Base-by-base conservation (phyloP, 2,329 filamentous ascomycete species). In the Capronia epimyces region DNA sequence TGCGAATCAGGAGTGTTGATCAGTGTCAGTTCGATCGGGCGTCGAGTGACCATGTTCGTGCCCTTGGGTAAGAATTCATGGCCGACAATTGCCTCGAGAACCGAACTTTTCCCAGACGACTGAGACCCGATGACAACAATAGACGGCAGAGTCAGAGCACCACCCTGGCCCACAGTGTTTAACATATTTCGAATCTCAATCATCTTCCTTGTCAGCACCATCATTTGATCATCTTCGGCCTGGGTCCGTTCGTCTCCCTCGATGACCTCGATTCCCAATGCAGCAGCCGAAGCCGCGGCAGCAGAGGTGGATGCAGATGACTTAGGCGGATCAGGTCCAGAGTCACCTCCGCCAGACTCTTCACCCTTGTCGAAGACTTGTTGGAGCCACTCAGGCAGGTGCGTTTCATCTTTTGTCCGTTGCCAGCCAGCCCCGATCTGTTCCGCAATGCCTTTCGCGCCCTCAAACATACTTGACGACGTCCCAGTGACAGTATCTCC, bases 61-160 rank as follows among this genome's bases (percentile, higher is more conserved):
- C 93, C 93, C 69, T 98, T 98, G 4, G 93, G 94, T 40, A 98
- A 73, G 61, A 98, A 98, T 63, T 98, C 93, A 65, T 98, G 93
- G 3, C 93, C 94, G 48, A 98, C 94, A 55, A 98, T 95, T 16
- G 93, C 88, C 68, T 98, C 93, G 42, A 98, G 69, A 1, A 98
- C 93, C 1, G 93, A 98, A 65, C 91, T 97, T 73, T 98, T 98
- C 34, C 93, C 93, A 0, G 93, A 97, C 0, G 93, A 98, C 67
- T 98, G 93, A 1, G 93, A 98, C 20, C 93, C 93, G 61, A 98
- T 96, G 31, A 98, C 93, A n/a, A 98, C 93, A 51, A 98, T 98
- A 0, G 94, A 97, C 0, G 93, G 93, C 18, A 98, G 73, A 1
- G 87, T 91, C 57, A 98, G 74, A 2, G 87, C 82, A 58, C 86